A percentile compares a stretch with the other conserved stretches of the same genome.
These are phyloP conservation scores for Leccinum disarticulatum DNA, from an alignment of 768 basidiomycete genomes.

Conservation along the genomic window DNA sequence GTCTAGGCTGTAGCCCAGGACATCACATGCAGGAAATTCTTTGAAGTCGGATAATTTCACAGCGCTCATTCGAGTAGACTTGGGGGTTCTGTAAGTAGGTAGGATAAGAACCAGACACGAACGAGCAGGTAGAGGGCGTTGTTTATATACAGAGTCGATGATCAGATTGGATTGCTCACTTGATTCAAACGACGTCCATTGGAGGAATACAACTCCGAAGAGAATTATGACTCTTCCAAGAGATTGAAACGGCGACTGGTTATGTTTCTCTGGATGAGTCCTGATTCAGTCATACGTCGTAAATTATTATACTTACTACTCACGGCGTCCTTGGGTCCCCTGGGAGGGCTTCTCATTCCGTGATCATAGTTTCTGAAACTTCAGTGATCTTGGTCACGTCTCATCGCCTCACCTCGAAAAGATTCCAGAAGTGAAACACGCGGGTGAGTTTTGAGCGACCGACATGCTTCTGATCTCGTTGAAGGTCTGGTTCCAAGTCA, in stretches of 20 bases:
- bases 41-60: neutral
- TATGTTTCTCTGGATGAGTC: neutral
- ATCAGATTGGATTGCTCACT: neutral
- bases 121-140: neutral
- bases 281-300: neutral
- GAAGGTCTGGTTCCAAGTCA: neutral
- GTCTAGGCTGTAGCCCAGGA: slow-evolving; percentile 8
- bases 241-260: neutral
- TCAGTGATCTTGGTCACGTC: neutral
- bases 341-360: neutral
- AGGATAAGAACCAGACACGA: neutral
- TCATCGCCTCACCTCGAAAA: neutral
- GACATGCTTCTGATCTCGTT: neutral
- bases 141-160: neutral
- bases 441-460: neutral
- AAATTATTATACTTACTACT: neutral
- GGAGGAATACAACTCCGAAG: neutral
- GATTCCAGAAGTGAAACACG: neutral
- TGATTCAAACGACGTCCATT: neutral
- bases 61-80: neutral
- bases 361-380: neutral
- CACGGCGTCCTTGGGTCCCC: neutral
- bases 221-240: neutral
- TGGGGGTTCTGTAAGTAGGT: neutral
- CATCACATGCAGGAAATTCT: slow-evolving; percentile 4